A percentile compares a stretch with the other conserved stretches of the same genome.
Evolutionary conservation across 768 basidiomycete species (phyloP).

Genomic region (Gelatoporia subvermispora): DNA sequence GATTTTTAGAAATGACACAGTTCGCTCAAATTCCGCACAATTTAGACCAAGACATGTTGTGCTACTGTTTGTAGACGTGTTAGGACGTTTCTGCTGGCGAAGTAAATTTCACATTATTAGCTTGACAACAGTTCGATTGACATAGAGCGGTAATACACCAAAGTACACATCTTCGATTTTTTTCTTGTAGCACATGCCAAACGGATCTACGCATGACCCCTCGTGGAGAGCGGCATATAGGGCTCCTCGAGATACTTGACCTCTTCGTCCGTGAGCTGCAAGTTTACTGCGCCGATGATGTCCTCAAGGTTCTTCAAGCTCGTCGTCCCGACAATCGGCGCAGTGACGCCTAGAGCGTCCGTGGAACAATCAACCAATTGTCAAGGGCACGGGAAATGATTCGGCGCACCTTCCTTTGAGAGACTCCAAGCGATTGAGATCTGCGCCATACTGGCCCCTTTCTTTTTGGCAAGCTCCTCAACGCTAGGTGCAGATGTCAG

Average conservation of each 20-base stretch:
- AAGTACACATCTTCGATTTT: no score
- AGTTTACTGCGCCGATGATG: constrained; percentile 36
- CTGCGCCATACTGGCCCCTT: constrained; percentile 31
- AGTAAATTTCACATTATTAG: no score
- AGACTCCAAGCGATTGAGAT: constrained; percentile 25
- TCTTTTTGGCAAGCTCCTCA: constrained; percentile 36
- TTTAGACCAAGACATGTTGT: no score
- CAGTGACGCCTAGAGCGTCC: constrained; percentile 29
- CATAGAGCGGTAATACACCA: no score
- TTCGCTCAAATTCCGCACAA: no score
- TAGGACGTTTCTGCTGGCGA: no score
- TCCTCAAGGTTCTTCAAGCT: constrained; percentile 36
- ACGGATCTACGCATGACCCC: constrained; percentile 39
- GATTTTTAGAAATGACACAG: no score
- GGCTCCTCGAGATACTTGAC: constrained; percentile 48
- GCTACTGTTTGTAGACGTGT: no score
- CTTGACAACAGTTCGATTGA: no score
- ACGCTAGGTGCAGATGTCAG: constrained; percentile 16
- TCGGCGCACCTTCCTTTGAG: constrained; percentile 4
- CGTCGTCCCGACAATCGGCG: constrained; percentile 39
- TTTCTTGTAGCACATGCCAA: constrained; percentile 27
- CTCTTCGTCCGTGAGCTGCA: constrained; percentile 50
- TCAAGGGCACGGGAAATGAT: no score
- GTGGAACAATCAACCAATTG: constrained; percentile 28
- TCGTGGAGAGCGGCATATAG: constrained; percentile 40